Conservation (phyloP, 495 filamentous ascomycete genomes). For the Patellaria atrata region DNA sequence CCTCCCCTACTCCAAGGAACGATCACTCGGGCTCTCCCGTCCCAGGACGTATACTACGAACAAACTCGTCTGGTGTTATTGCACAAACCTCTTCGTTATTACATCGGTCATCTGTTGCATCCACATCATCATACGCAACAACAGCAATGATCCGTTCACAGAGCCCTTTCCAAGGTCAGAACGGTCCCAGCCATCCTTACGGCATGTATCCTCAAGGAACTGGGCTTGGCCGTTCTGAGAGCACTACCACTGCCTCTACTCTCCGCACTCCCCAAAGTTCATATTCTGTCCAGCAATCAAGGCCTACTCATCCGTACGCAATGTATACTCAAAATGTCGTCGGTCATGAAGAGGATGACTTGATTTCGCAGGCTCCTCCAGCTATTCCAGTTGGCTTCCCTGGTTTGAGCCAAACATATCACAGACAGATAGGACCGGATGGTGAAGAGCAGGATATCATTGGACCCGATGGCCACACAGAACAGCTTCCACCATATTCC, state of each 20-base stretch:
- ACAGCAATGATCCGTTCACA: slow-evolving; percentile 21
- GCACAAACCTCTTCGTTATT: slow-evolving; percentile 16
- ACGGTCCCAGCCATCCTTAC: slow-evolving; percentile 29
- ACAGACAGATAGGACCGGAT: slow-evolving; percentile 56
- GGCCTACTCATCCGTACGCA: slow-evolving; percentile 77
- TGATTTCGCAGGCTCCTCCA: slow-evolving; percentile 18
- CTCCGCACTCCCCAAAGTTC: slow-evolving; percentile 13
- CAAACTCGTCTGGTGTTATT: slow-evolving; percentile 9
- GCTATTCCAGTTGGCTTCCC: slow-evolving; percentile 61
- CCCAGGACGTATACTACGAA: slow-evolving; percentile 2
- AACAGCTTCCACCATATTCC: slow-evolving; percentile 81
- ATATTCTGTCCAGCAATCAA: slow-evolving; percentile 20
- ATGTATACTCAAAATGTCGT: slow-evolving; percentile 71
- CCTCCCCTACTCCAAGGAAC: slow-evolving; percentile 6
- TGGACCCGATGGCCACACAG: slow-evolving; percentile 79
- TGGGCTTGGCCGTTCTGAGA: slow-evolving; percentile 20
- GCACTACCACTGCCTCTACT: slow-evolving; percentile 19
- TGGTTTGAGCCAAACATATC: slow-evolving; percentile 46
- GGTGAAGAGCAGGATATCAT: slow-evolving; percentile 81
- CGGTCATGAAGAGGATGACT: slow-evolving; percentile 33
- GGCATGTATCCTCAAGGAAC: slow-evolving; percentile 29
- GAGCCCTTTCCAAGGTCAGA: slow-evolving; percentile 17
- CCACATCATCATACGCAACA: slow-evolving; percentile 23
- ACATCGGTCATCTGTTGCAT: slow-evolving; percentile 16
- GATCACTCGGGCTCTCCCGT: neutral